These are phyloP conservation scores for Deinandra increscens DNA, from an alignment of 129 eudicot genomes.

Conservation along the genomic window DNA sequence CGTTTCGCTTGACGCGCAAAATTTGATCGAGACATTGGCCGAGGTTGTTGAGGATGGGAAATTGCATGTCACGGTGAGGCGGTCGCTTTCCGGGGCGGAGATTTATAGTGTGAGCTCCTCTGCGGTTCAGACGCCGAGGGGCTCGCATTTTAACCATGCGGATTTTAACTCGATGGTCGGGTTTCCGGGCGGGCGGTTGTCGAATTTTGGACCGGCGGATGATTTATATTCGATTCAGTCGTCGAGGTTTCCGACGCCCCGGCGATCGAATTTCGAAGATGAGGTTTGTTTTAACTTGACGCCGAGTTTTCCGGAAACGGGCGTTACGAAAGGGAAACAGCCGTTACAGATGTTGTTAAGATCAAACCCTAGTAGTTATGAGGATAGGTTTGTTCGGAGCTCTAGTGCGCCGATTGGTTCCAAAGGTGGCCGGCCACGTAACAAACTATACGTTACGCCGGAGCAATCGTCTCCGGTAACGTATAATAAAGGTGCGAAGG, in stretches of 20 bases:
- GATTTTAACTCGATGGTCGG: constrained; percentile 44
- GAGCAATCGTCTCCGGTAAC: neutral
- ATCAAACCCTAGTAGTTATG: constrained; percentile 10
- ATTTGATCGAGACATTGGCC: constrained; percentile 40
- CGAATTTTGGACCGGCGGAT: constrained; percentile 23
- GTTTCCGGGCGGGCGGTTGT: constrained; percentile 31
- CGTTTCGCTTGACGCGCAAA: constrained; percentile 49
- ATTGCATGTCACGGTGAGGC: constrained; percentile 49
- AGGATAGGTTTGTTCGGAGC: constrained; percentile 36
- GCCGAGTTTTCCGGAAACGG: neutral
- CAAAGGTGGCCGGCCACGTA: constrained; percentile 19
- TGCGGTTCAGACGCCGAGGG: constrained; percentile 48
- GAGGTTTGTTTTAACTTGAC: constrained; percentile 15
- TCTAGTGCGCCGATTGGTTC: constrained; percentile 32
- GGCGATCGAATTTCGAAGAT: constrained; percentile 36
- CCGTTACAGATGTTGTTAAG: neutral
- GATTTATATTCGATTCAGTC: constrained; percentile 18
- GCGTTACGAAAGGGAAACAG: constrained; percentile 14
- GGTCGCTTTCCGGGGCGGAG: constrained; percentile 51
- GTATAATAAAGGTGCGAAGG: constrained; percentile 13
- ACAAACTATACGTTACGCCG: constrained; percentile 1
- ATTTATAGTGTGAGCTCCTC: constrained; percentile 55
- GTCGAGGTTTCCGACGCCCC: constrained; percentile 16
- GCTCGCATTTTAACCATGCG: constrained; percentile 45
- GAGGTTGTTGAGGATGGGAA: constrained; percentile 50